Evolutionary conservation across 2,329 filamentous ascomycete genomes (phyloP), one percentile per base, ranked within the genome.

Genomic region (Onygenales sp.): DNA sequence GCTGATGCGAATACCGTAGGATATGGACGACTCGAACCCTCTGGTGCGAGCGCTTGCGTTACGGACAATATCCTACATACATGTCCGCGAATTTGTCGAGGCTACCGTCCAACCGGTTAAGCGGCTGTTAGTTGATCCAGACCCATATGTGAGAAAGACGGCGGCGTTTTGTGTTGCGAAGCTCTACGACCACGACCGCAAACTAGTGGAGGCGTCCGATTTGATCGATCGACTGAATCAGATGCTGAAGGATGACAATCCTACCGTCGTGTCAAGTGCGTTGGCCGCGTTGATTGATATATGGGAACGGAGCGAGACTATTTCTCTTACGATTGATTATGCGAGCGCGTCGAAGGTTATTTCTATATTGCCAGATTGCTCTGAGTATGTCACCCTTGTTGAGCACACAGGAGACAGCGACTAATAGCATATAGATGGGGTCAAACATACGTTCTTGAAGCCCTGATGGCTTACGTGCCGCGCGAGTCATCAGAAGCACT

Each of bases 291-390:
- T 98, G 64, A 93, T 95, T 82, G 93, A 98, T 70, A 97, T 98
- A 49, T 98, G 93, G 93, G 93, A 97, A 69, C 81, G 92, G 54
- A 97, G 91, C 67, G 92, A 97, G 70, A 89, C 87, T 54, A 98
- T 98, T 70, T 96, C 95, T 68, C 83, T 98, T 58, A 97, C 93
- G 3, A 96, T 98, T 62, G 93, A 98, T 72, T 97, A 98, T 67
- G 83, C 84, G 57, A 98, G 95, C 71, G 93, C 93, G 31, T 97
- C 92, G 50, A 98, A 98, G 74, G 93, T 98, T 77, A 90, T 97
- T 37, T 90, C 93, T 43, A 97, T 98, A 56, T 72, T 98, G 27
- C 86, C 93, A 1, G 93, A 98, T 68, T 97, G 93, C 73, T 97
- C 93, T 14, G 93, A 98, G 88, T 94, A 80, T 65, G 87, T 77